phyloP scores from a whole-genome alignment of 192 early-diverging fungal species.

The Allomyces javanicus region DNA sequence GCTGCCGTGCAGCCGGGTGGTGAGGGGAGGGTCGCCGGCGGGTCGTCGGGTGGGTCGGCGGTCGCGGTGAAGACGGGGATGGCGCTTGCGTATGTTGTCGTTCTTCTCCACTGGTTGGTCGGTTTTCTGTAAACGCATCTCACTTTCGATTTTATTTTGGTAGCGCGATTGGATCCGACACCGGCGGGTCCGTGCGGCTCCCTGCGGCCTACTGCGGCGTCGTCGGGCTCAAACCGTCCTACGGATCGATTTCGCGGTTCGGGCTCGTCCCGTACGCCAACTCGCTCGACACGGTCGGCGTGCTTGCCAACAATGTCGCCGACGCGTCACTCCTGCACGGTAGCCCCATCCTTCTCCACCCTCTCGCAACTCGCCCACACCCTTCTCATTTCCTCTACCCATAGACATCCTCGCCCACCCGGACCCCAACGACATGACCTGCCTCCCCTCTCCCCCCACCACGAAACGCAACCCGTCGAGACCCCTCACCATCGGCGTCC shows the following conservation, averaged over 20 bases:
- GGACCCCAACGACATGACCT: conserved; percentile 10
- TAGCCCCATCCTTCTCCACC: conserved; percentile 7
- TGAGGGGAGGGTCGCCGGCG: conserved; percentile 44
- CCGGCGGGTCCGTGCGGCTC: conserved; percentile 81
- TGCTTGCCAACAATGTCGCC: conserved; percentile 37
- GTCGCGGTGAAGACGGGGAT: conserved; percentile 67
- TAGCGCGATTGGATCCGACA: conserved; percentile 80
- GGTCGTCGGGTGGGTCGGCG: conserved; percentile 81
- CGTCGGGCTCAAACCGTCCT: conserved; percentile 81
- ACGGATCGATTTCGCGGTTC: conserved; percentile 63
- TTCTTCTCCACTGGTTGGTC: neutral
- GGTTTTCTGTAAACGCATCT: neutral
- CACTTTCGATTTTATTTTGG: neutral
- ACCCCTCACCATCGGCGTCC: conserved; percentile 4
- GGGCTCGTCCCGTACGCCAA: conserved; percentile 73
- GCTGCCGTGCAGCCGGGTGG: conserved; percentile 11
- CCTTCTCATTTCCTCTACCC: neutral
- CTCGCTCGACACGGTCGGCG: conserved; percentile 76
- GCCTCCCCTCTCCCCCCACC: conserved; percentile 40
- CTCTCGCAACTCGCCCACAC: neutral
- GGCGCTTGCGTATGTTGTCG: conserved; percentile 43
- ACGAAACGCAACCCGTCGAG: conserved; percentile 9
- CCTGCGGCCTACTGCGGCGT: conserved; percentile 88
- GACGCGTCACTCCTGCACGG: conserved; percentile 37
- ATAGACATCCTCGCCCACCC: neutral